A percentile compares a stretch with the other conserved stretches of the same genome.
These are phyloP conservation scores for Blastocladiella britannica DNA, from an alignment of 192 early-diverging fungal species.

Conservation along the genomic window DNA sequence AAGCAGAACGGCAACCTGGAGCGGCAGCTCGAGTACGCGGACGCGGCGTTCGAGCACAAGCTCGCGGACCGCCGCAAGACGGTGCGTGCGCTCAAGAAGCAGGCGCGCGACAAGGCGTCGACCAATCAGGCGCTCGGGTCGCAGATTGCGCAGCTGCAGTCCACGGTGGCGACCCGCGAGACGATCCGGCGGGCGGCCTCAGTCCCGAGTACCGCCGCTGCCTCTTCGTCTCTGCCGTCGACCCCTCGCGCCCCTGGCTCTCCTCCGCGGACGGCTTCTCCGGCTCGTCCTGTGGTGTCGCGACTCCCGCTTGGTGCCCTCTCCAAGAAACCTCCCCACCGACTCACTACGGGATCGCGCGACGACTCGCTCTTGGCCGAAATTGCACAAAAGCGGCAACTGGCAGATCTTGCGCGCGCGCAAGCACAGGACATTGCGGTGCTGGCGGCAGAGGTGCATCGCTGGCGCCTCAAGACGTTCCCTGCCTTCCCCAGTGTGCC, in stretches of 20 bases:
- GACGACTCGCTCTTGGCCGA: conserved; percentile 10
- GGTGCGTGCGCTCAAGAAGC: conserved; percentile 10
- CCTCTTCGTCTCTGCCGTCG: too few relatives aligned
- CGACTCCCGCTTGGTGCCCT: too few relatives aligned
- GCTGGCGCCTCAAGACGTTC: conserved; percentile 30
- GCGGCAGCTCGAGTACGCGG: conserved; percentile 8
- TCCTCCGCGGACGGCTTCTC: too few relatives aligned
- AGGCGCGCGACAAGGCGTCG: conserved; percentile 17
- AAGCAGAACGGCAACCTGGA: conserved; percentile 29
- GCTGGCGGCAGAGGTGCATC: conserved; percentile 30
- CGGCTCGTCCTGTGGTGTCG: too few relatives aligned
- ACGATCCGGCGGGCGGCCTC: too few relatives aligned
- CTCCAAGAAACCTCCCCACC: neutral
- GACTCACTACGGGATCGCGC: neutral
- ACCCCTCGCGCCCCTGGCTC: too few relatives aligned
- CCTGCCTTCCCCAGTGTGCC: conserved; percentile 45
- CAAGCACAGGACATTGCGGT: conserved; percentile 42
- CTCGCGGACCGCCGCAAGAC: conserved; percentile 15
- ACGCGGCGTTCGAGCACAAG: conserved; percentile 22
- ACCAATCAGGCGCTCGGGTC: conserved; percentile 14
- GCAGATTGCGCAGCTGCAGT: neutral
- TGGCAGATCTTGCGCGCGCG: conserved; percentile 32
- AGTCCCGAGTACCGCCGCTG: too few relatives aligned
- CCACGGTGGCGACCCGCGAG: neutral
- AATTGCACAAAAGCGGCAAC: conserved; percentile 20